Conservation (phyloP, 768 basidiomycete genomes). For the Dioszegia crocea region DNA sequence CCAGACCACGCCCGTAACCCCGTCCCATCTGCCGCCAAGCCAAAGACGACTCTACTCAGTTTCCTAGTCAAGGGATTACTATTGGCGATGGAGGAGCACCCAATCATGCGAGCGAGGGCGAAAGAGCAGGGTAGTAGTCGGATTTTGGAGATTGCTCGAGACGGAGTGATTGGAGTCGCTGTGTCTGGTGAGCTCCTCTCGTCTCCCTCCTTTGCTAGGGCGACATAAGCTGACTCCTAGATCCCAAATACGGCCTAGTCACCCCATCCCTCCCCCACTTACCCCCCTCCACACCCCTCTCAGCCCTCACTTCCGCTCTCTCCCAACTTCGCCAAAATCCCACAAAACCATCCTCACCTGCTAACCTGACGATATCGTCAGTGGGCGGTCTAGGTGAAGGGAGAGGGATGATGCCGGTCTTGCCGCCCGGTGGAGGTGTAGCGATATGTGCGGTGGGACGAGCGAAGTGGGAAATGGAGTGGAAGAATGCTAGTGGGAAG, state of each 20-base stretch:
- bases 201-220: not conserved
- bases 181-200: slow-evolving; percentile 32
- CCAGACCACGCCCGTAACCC: slow-evolving; percentile 20
- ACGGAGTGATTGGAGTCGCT: slow-evolving; percentile 35
- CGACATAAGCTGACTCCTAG: slow-evolving; percentile 11
- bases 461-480: slow-evolving; percentile 40
- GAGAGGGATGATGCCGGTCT: slow-evolving; percentile 31
- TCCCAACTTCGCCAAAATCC: slow-evolving; percentile 17
- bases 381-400: slow-evolving; percentile 38
- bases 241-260: slow-evolving; percentile 37
- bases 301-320: slow-evolving; percentile 30
- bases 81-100: slow-evolving; percentile 42
- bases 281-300: slow-evolving; percentile 23
- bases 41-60: slow-evolving; percentile 32
- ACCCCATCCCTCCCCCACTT: slow-evolving; percentile 39
- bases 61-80: slow-evolving; percentile 38
- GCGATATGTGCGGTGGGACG: slow-evolving; percentile 42
- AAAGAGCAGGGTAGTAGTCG: slow-evolving; percentile 19
- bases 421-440: slow-evolving; percentile 38
- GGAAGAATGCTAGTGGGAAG: slow-evolving; percentile 5
- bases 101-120: slow-evolving; percentile 35
- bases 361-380: slow-evolving; percentile 38
- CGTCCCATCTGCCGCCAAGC: not conserved
- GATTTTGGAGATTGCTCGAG: slow-evolving; percentile 29
- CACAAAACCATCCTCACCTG: slow-evolving; percentile 16